Evolutionary conservation across 2,329 filamentous ascomycete genomes (phyloP).

Genomic region (Elsinoe necatrix): DNA sequence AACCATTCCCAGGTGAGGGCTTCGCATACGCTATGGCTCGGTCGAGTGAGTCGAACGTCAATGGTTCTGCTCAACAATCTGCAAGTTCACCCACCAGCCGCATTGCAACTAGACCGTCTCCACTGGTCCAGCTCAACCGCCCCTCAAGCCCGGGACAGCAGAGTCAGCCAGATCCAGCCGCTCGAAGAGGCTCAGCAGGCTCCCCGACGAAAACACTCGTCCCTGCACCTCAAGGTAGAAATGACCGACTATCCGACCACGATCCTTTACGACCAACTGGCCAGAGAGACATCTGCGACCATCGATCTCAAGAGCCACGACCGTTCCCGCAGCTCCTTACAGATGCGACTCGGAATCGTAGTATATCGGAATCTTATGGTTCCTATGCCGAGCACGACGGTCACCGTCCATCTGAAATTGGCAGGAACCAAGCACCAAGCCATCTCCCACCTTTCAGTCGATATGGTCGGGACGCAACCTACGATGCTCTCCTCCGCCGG

Average conservation of each 20-base stretch:
- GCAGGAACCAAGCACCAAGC: not conserved
- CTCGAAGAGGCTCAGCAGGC: not conserved
- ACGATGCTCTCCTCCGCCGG: conserved; percentile 9
- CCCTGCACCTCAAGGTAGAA: not conserved
- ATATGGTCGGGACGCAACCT: not conserved
- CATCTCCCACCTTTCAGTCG: not conserved
- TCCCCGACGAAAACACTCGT: not conserved
- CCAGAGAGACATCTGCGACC: not conserved
- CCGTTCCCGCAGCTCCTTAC: not conserved
- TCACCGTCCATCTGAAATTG: not conserved
- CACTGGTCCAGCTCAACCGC: not conserved
- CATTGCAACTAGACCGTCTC: not conserved
- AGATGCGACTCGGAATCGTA: conserved; percentile 5
- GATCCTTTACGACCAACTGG: not conserved
- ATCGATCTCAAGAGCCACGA: not conserved
- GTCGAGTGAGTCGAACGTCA: not conserved
- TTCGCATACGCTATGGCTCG: not conserved
- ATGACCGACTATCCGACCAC: not conserved
- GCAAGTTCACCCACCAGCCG: not conserved
- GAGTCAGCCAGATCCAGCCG: not conserved
- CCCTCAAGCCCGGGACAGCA: not conserved
- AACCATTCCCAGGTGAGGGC: not conserved
- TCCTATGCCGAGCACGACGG: not conserved
- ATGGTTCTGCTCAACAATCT: not conserved
- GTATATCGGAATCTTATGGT: conserved; percentile 9